Evolutionary conservation across 169 alveolate species (phyloP).

Genomic region (Eimeria mitis): DNA sequence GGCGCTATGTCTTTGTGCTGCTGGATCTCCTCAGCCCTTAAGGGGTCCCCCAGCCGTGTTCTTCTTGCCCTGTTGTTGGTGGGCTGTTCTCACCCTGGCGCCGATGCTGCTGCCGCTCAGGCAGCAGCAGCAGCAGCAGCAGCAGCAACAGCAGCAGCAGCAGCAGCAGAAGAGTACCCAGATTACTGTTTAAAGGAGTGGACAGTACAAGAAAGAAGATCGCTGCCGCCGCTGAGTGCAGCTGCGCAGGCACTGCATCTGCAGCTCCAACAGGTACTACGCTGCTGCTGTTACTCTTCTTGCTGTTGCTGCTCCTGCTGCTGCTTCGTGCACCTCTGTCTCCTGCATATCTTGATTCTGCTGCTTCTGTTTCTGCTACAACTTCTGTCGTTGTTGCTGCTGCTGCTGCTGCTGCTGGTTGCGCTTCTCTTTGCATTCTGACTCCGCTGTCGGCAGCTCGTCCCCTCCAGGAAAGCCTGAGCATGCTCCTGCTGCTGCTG

Average conservation of each 20-base stretch:
- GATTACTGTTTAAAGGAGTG: conserved; percentile 52
- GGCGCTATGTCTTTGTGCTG: conserved; percentile 33
- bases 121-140: no score
- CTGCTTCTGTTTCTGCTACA: not conserved
- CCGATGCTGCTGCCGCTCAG: not conserved
- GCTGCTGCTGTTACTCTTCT: not conserved
- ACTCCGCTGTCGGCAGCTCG: no score
- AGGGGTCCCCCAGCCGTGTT: conserved; percentile 1
- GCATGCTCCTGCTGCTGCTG: no score
- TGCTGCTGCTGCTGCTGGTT: not conserved
- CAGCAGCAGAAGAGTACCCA: conserved; percentile 10
- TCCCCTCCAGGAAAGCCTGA: no score
- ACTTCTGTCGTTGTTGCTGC: not conserved
- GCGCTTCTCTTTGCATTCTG: not conserved
- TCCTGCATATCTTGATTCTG: not conserved
- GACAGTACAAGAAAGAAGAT: conserved; percentile 21
- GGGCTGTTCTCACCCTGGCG: conserved; percentile 15
- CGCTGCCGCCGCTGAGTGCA: conserved; percentile 46
- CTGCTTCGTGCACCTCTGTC: not conserved
- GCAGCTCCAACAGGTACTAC: conserved; percentile 13
- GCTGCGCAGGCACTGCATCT: conserved; percentile 23
- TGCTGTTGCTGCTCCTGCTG: not conserved
- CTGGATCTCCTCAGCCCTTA: conserved; percentile 11
- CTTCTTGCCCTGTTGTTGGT: conserved; percentile 17
- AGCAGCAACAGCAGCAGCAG: conserved; percentile 12